These are phyloP conservation scores for Golubevia sp. DNA, from an alignment of 1,284 basidiomycete species.

Conservation along the genomic window DNA sequence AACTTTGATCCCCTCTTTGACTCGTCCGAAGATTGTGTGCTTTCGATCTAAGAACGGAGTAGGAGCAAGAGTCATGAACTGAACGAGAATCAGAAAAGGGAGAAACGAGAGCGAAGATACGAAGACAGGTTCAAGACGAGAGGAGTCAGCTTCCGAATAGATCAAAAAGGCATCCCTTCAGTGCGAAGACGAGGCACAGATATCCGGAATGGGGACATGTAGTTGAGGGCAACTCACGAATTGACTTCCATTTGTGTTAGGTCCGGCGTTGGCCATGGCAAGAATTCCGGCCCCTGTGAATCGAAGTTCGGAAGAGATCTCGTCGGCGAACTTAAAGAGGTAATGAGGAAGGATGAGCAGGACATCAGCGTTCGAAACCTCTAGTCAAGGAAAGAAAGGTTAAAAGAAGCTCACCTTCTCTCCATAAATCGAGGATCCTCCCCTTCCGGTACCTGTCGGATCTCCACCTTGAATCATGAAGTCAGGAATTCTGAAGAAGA, in stretches of 20 bases:
- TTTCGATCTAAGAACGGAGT: slow-evolving; percentile 20
- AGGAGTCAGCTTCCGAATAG: neutral
- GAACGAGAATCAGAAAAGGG: neutral
- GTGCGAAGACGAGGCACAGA: too few relatives aligned
- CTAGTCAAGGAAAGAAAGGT: too few relatives aligned
- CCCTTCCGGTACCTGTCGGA: slow-evolving; percentile 23
- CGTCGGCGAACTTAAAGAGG: slow-evolving; percentile 15
- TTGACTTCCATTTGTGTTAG: slow-evolving; percentile 24
- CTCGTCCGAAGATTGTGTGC: slow-evolving; percentile 18
- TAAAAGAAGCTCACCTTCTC: slow-evolving; percentile 12
- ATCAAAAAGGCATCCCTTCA: neutral
- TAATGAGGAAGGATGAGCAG: neutral
- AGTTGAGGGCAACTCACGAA: too few relatives aligned
- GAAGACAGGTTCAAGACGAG: too few relatives aligned
- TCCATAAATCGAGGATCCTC: slow-evolving; percentile 37
- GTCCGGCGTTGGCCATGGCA: slow-evolving; percentile 22
- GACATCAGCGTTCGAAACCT: too few relatives aligned
- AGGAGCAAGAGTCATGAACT: slow-evolving; percentile 18
- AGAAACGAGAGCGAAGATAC: too few relatives aligned
- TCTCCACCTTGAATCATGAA: slow-evolving; percentile 32
- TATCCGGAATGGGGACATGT: too few relatives aligned
- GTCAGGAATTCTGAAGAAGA: slow-evolving; percentile 2
- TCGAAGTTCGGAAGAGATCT: slow-evolving; percentile 12
- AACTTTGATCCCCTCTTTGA: slow-evolving; percentile 16
- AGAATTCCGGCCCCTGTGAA: slow-evolving; percentile 24